A percentile compares a stretch with the other conserved stretches of the same genome.
phyloP scores from a whole-genome alignment of 768 basidiomycete species.

The Collybia nuda region DNA sequence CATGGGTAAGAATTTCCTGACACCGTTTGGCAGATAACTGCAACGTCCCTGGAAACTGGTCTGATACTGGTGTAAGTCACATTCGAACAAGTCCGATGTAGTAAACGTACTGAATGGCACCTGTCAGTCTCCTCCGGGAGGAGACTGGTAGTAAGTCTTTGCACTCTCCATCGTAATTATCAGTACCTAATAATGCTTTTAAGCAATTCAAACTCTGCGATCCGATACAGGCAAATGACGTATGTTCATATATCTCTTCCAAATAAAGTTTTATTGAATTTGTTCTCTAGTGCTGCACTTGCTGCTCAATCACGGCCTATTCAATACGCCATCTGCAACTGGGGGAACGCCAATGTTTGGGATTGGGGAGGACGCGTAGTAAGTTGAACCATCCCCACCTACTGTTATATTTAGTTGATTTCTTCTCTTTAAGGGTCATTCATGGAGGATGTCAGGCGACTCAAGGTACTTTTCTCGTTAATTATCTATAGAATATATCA shows the following conservation, averaged over 20 bases:
- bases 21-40: slow-evolving; percentile 42
- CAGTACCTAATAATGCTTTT: background rate
- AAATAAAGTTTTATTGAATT: no score
- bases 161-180: background rate
- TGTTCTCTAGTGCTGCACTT: slow-evolving; percentile 38
- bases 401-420: no score
- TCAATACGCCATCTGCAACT: slow-evolving; percentile 51
- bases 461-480: slow-evolving; percentile 24
- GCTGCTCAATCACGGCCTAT: slow-evolving; percentile 43
- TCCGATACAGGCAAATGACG: slow-evolving; percentile 58
- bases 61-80: slow-evolving; percentile 34
- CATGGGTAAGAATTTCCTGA: background rate
- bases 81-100: background rate
- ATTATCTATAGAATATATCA: background rate
- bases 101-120: background rate
- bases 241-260: slow-evolving; percentile 20
- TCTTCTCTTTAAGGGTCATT: slow-evolving; percentile 38
- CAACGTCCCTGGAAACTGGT: slow-evolving; percentile 51
- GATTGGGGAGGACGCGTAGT: slow-evolving; percentile 58
- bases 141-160: slow-evolving; percentile 47
- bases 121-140: slow-evolving; percentile 29
- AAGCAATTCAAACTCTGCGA: slow-evolving; percentile 58
- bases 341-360: slow-evolving; percentile 56
- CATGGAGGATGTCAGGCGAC: slow-evolving; percentile 54
- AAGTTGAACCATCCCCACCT: background rate